A percentile compares a stretch with the other conserved stretches of the same genome.
Evolutionary conservation across 805 yeast species (phyloP).

Genomic region (Vanderwaltozyma verrucispora): DNA sequence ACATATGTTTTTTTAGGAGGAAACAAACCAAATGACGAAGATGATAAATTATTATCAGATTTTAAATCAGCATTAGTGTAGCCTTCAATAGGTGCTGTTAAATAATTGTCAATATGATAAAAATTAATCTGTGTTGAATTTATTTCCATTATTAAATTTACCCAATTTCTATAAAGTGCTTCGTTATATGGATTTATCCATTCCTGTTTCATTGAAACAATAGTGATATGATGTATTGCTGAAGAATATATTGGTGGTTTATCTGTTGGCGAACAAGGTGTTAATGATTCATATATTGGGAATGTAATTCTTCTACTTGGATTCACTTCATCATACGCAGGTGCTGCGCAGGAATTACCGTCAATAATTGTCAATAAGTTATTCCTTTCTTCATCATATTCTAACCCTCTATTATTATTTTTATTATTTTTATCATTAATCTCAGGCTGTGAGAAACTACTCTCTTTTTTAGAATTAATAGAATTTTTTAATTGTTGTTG

Average conservation of each 20-base stretch:
- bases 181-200: slow-evolving; percentile 68
- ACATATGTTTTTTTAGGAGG: slow-evolving; percentile 11
- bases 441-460: too few species aligned
- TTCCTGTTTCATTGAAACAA: slow-evolving; percentile 58
- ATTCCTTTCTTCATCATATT: too few species aligned
- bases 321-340: slow-evolving; percentile 18
- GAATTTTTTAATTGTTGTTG: too few species aligned
- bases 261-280: slow-evolving; percentile 24
- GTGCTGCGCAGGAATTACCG: slow-evolving; percentile 10
- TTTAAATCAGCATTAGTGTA: slow-evolving; percentile 19
- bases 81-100: slow-evolving; percentile 23
- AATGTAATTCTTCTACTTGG: slow-evolving; percentile 19
- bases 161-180: slow-evolving; percentile 63
- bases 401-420: too few species aligned
- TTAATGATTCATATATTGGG: slow-evolving; percentile 29
- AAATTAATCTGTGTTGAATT: slow-evolving; percentile 81
- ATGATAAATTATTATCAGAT: slow-evolving; percentile 3
- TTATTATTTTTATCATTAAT: too few species aligned
- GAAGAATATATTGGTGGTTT: slow-evolving; percentile 58
- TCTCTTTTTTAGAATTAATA: too few species aligned
- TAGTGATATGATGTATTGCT: slow-evolving; percentile 49
- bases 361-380: too few species aligned
- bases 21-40: neutral
- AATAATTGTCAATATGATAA: slow-evolving; percentile 35
- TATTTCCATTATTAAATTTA: slow-evolving; percentile 53